Conservation (phyloP, 2,329 filamentous ascomycete species). For the Calonectria crousiana region DNA sequence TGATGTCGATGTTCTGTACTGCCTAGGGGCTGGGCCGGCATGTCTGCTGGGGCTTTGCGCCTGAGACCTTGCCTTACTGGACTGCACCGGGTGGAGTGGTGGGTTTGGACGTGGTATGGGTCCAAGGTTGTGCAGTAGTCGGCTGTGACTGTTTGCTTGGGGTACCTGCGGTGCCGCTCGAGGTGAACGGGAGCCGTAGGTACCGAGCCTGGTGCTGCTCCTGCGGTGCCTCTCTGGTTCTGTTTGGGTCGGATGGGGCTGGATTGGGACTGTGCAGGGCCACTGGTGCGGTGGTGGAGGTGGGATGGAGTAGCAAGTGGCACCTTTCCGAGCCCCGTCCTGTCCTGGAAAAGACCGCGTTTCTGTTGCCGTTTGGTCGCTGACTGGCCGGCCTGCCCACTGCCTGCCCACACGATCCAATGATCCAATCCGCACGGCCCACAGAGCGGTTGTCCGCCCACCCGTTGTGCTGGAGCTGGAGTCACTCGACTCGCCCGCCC, state of each 20-base stretch:
- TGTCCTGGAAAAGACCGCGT: constrained; percentile 10
- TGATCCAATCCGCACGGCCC: constrained; percentile 7
- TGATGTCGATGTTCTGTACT: not conserved
- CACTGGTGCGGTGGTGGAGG: constrained; percentile 20
- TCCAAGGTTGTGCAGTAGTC: constrained; percentile 23
- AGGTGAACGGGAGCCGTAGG: not conserved
- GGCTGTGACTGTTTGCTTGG: constrained; percentile 7
- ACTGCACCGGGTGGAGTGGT: constrained; percentile 16
- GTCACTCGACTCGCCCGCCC: constrained; percentile 6
- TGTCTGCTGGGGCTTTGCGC: constrained; percentile 15
- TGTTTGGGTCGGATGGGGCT: constrained; percentile 2
- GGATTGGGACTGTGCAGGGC: constrained; percentile 17
- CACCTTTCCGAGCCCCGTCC: not conserved
- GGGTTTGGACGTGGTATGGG: constrained; percentile 13
- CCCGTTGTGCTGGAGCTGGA: constrained; percentile 11
- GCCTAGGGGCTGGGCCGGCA: constrained; percentile 16
- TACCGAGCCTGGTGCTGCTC: not conserved
- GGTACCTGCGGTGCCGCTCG: constrained; percentile 3
- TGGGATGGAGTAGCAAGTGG: constrained; percentile 17
- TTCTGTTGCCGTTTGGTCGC: constrained; percentile 8
- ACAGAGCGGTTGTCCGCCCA: constrained; percentile 18
- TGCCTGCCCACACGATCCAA: constrained; percentile 13
- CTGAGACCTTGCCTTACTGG: constrained; percentile 21
- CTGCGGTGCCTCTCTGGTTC: not conserved
- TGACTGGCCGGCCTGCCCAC: constrained; percentile 13